Base-by-base conservation (phyloP, 2,329 filamentous ascomycete genomes). In the Aspergillus fischeri region DNA sequence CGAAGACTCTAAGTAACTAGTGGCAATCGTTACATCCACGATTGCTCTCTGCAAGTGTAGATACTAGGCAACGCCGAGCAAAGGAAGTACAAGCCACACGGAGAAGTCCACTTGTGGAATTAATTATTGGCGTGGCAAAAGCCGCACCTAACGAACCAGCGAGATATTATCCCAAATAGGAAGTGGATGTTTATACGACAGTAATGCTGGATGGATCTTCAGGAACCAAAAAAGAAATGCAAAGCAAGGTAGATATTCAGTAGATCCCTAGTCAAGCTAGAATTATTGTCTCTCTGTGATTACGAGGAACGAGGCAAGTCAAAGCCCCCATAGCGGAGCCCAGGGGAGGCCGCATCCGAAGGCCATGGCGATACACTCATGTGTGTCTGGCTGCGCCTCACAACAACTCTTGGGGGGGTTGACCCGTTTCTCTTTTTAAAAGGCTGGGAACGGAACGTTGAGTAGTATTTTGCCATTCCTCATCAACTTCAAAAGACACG, bases 121-220 rank as follows among this genome's bases (percentile, higher is more conserved):
- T 4, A 29, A 29, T 29, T 29, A 29, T 29, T 38, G 32, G 32
- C 14, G 51, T 53, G 51, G 51, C 51, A 47, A 50, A n/a, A 50
- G 6, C 32, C 32, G 5, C 32, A 38, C 1, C 32, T 1, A 38
- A 17, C 14, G 32, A 38, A 38, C 32, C 5, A 17, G 32, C 32
- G 32, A 38, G 32, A 38, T 17, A 38, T 38, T 38, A 5, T 2
- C 32, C 32, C 32, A 17, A 38, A 38, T 17, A 38, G 32, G 32
- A 38, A 38, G 14, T 38, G 14, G 32, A 38, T 38, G 32, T 38
- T 14, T 7, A 7, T 38, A 35, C 32, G 32, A 35, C 4, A 53
- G 29, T 25, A 53, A 53, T 32, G 42, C 29, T 27, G 11, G 17
- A 53, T 53, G 20, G 51, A 53, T 53, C 51, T 41, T 47, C 51